A percentile compares a stretch with the other conserved stretches of the same genome.
Evolutionary conservation across 192 early-diverging fungal genomes (phyloP).

Genomic region (Entomortierella chlamydospora): DNA sequence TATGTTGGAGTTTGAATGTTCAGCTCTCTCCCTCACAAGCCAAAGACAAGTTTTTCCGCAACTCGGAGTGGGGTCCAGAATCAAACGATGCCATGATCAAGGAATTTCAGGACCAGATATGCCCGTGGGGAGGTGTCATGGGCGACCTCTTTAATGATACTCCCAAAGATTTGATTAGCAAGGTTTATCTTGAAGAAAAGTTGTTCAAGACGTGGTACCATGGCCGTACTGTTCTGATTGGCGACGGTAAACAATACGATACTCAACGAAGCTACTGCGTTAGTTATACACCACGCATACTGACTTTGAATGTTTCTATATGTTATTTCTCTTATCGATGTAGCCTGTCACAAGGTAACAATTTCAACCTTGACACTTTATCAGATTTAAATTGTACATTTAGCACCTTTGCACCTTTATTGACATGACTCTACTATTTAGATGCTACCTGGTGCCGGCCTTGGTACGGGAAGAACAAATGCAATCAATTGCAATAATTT

Average conservation of each 20-base stretch:
- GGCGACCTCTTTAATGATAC: conserved; percentile 17
- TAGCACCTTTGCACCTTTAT: too few species aligned
- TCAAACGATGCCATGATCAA: conserved; percentile 7
- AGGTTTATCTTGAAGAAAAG: conserved; percentile 31
- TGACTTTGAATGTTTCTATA: background rate
- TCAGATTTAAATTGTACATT: too few species aligned
- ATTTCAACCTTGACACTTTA: too few species aligned
- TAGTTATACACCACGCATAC: background rate
- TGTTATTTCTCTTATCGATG: background rate
- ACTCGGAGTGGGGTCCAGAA: conserved; percentile 26
- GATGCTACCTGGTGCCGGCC: conserved; percentile 16
- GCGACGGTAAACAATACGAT: too few species aligned
- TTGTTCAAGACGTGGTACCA: conserved; percentile 34
- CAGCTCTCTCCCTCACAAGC: conserved; percentile 6
- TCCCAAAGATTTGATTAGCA: conserved; percentile 16
- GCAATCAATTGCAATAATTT: too few species aligned
- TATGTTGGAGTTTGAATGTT: conserved; percentile 9
- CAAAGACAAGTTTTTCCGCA: conserved; percentile 7
- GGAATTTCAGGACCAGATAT: background rate
- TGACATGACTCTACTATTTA: too few species aligned
- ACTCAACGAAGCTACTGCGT: too few species aligned
- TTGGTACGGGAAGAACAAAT: background rate
- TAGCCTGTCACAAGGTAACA: conserved; percentile 32
- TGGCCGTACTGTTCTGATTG: conserved; percentile 15
- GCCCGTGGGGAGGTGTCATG: conserved; percentile 15